Conservation (phyloP, 2,329 filamentous ascomycete genomes). For the Didymosphaeria variabile region DNA sequence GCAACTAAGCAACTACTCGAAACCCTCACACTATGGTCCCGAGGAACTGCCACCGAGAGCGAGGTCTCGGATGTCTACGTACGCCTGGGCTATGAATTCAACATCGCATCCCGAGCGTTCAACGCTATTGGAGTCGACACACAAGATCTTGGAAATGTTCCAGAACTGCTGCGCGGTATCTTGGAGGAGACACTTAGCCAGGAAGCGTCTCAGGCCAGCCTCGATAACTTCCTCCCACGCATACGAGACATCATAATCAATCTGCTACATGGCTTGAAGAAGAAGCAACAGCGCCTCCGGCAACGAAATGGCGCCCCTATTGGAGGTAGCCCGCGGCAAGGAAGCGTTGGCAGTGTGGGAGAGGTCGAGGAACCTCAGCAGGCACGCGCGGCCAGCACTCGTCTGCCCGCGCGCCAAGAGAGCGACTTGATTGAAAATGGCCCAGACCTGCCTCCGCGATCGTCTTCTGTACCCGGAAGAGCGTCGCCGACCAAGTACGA, state of each 20-base stretch:
- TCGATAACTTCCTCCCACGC: slow-evolving; percentile 90
- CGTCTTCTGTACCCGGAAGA: slow-evolving; percentile 57
- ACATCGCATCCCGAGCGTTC: slow-evolving; percentile 97
- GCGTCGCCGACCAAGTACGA: slow-evolving; percentile 56
- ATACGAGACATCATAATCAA: slow-evolving; percentile 99
- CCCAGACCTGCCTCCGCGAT: slow-evolving; percentile 58
- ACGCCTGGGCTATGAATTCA: slow-evolving; percentile 97
- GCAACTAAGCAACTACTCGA: slow-evolving; percentile 98
- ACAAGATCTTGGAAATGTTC: slow-evolving; percentile 91
- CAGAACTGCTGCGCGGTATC: slow-evolving; percentile 87
- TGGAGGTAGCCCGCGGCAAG: slow-evolving; percentile 51
- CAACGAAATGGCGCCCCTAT: slow-evolving; percentile 61
- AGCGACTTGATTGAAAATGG: slow-evolving; percentile 50
- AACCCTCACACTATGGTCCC: slow-evolving; percentile 97
- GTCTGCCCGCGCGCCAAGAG: slow-evolving; percentile 52
- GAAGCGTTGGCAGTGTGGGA: slow-evolving; percentile 43
- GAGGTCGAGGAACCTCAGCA: slow-evolving; percentile 52
- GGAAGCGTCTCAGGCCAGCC: slow-evolving; percentile 89
- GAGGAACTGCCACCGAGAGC: slow-evolving; percentile 87
- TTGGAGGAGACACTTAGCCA: slow-evolving; percentile 96
- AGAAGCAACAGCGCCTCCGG: slow-evolving; percentile 90
- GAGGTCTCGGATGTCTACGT: slow-evolving; percentile 99
- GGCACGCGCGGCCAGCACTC: slow-evolving; percentile 52
- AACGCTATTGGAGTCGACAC: slow-evolving; percentile 97
- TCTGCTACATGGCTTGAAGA: slow-evolving; percentile 91